Conservation (phyloP, 768 basidiomycete species). For the Austroboletus eburneus region DNA sequence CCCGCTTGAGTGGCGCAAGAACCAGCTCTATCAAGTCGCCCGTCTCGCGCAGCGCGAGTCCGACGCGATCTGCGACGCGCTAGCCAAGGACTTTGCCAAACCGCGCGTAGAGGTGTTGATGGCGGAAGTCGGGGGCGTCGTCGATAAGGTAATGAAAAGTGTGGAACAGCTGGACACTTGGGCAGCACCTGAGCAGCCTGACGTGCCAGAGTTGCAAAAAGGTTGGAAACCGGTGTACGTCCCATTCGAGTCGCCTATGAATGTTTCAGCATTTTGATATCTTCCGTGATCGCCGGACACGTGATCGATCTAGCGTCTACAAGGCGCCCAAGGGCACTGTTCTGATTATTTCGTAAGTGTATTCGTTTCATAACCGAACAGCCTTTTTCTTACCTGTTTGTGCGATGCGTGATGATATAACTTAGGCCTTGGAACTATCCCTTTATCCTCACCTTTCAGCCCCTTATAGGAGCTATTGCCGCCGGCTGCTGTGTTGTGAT, state of each 20-base stretch:
- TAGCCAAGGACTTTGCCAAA: conserved; percentile 45
- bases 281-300: background rate
- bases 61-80: conserved; percentile 44
- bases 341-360: conserved; percentile 59
- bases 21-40: conserved; percentile 62
- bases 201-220: conserved; percentile 39
- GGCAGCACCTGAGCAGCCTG: conserved; percentile 42
- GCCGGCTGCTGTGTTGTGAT: conserved; percentile 67
- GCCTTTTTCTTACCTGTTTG: background rate
- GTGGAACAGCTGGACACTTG: conserved; percentile 56
- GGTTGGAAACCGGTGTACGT: conserved; percentile 46
- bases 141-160: conserved; percentile 41
- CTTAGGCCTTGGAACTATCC: conserved; percentile 68
- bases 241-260: background rate
- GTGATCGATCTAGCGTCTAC: conserved; percentile 29
- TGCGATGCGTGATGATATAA: background rate
- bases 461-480: conserved; percentile 66
- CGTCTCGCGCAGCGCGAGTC: conserved; percentile 60
- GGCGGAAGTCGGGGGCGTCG: conserved; percentile 42
- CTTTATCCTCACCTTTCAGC: conserved; percentile 48
- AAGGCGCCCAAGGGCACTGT: conserved; percentile 60
- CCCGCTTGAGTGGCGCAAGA: conserved; percentile 56
- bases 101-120: conserved; percentile 36
- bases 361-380: conserved; percentile 22
- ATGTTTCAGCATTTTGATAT: background rate